Base-by-base conservation (phyloP, 2,329 filamentous ascomycete genomes). In the Exophiala calicioides region DNA sequence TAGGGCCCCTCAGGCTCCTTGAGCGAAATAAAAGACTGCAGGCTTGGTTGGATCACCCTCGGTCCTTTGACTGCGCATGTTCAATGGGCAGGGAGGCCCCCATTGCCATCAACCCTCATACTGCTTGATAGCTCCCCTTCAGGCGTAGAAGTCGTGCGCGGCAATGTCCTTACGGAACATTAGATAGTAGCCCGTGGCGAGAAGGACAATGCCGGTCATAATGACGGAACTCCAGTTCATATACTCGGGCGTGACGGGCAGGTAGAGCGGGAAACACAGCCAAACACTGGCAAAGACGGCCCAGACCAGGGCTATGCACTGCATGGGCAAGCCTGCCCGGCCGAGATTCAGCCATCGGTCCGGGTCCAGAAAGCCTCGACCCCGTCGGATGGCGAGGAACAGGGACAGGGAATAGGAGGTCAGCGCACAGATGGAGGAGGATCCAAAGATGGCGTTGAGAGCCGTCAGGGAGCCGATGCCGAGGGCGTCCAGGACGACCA, bases 271-370 rank as follows among this genome's bases (percentile, higher is more conserved):
- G 21, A 77, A 73, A 0, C 63, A 72, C 50, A 73, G 72, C 34
- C 76, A 73, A 1, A 75, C 50, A 21, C 72, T 67, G 0, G 69
- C 68, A 4, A 77, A 49, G 0, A 64, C 27, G n/a, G 74, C 64
- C 72, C 73, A 79, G 2, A 65, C 44, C 10, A 71, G 58, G 0
- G 70, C 65, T 2, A 47, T 9, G 8, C 18, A 3, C 18, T 31
- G 29, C 3, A 74, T 43, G 0, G 65, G 9, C 15, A 76, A 76
- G 19, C 69, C 40, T 1, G 60, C 40, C 0, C 58, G 47, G 1
- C 72, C 73, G 5, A 65, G 35, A 1, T 59, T 47, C 0, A 44
- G 47, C 66, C 21, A 76, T 51, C 18, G 45, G 57, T 15, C 60
- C 62, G 1, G 55, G 52, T 2, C 59, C 56, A 16, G 50, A 38